Evolutionary conservation across 108 stramenopile species (phyloP).

Genomic region (Fistulifera pelliculosa): DNA sequence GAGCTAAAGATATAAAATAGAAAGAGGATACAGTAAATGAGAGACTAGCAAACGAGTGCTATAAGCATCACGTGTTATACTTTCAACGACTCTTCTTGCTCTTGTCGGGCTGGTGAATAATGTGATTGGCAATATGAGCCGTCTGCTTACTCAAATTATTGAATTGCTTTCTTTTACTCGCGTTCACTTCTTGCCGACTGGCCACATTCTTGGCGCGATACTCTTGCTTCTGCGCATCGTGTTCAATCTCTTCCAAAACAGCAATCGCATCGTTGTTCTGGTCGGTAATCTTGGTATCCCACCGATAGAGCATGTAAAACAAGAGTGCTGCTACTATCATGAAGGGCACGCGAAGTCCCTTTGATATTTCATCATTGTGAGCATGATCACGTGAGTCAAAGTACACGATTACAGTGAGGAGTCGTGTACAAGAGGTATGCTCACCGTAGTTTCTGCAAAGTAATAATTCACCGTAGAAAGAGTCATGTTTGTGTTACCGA

Average conservation of each 20-base stretch:
- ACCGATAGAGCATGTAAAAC: conserved; percentile 5
- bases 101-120: neutral
- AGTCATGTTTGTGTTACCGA: conserved; percentile 18
- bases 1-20: conserved; percentile 14
- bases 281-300: conserved; percentile 10
- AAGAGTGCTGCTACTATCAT: conserved; percentile 20
- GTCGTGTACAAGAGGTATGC: conserved; percentile 4
- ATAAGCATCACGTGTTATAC: too few species aligned
- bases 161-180: neutral
- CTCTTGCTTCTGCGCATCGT: neutral
- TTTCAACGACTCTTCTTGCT: neutral
- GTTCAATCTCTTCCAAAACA: neutral
- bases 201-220: neutral
- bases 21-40: neutral
- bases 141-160: neutral
- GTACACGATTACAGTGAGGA: neutral
- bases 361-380: neutral
- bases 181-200: neutral
- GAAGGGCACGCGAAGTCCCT: conserved; percentile 22
- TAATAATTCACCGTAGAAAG: conserved; percentile 29
- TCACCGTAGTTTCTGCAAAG: conserved; percentile 23
- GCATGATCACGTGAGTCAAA: conserved; percentile 1
- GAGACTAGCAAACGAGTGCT: too few species aligned
- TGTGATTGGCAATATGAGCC: neutral
- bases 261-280: neutral